Evolutionary conservation across 2,329 filamentous ascomycete species (phyloP).

Genomic region (Penicillium italicum): DNA sequence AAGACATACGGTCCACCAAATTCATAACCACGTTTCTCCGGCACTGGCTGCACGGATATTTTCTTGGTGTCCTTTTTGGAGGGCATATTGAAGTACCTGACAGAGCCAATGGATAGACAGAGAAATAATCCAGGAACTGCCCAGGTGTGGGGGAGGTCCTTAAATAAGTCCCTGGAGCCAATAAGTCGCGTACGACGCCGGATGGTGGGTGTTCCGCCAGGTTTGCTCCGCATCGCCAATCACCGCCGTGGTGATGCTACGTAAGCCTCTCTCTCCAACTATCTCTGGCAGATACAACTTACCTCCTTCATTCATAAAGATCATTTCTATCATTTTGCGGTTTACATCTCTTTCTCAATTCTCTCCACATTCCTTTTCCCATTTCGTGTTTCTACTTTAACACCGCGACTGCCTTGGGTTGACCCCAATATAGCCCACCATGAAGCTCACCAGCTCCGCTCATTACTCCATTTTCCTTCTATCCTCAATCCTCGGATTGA

Average conservation of each 20-base stretch:
- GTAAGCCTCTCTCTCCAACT: constrained; percentile 15
- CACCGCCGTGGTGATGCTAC: constrained; percentile 13
- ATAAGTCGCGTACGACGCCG: constrained; percentile 18
- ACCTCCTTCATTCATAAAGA: neutral
- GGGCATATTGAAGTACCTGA: constrained; percentile 24
- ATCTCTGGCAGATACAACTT: neutral
- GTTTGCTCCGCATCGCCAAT: constrained; percentile 18
- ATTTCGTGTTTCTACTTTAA: constrained; percentile 1
- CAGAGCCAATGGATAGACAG: neutral
- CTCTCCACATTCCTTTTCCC: constrained; percentile 10
- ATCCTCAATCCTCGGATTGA: constrained; percentile 30
- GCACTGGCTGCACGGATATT: constrained; percentile 35
- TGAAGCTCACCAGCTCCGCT: constrained; percentile 35
- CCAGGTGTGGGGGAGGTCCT: neutral
- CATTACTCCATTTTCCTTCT: constrained; percentile 34
- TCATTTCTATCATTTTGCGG: constrained; percentile 1
- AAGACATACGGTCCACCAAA: constrained; percentile 46
- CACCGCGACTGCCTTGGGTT: neutral
- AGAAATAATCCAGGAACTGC: constrained; percentile 2
- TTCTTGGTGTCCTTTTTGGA: constrained; percentile 33
- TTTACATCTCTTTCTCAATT: neutral
- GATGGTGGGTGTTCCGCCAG: constrained; percentile 14
- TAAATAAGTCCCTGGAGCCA: constrained; percentile 11
- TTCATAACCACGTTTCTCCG: constrained; percentile 46
- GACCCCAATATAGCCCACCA: constrained; percentile 19